These are phyloP conservation scores for Lipomyces kockii DNA, from an alignment of 805 yeast genomes.

Conservation along the genomic window DNA sequence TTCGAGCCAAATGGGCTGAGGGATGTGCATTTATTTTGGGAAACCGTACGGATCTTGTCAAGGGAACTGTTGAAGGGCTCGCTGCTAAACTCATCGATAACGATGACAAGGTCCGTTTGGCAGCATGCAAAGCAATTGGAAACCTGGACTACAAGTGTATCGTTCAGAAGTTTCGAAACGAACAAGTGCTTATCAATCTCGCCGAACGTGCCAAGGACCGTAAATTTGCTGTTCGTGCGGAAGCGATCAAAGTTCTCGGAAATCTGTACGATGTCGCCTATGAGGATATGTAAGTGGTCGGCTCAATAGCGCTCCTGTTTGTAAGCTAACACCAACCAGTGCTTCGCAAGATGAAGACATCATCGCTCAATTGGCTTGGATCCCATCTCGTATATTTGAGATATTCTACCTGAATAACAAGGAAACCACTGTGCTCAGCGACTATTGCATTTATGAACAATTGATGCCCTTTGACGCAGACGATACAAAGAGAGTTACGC, in stretches of 20 bases:
- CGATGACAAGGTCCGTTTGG: slow-evolving; percentile 71
- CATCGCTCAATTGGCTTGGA: slow-evolving; percentile 50
- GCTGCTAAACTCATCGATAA: slow-evolving; percentile 73
- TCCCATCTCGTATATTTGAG: slow-evolving; percentile 69
- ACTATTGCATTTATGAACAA: slow-evolving; percentile 61
- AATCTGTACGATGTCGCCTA: slow-evolving; percentile 58
- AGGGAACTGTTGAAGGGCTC: slow-evolving; percentile 59
- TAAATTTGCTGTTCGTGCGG: slow-evolving; percentile 63
- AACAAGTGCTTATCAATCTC: slow-evolving; percentile 57
- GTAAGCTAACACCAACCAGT: slow-evolving; percentile 9
- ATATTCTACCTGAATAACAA: slow-evolving; percentile 75
- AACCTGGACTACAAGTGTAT: slow-evolving; percentile 53
- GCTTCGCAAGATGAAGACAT: slow-evolving; percentile 42
- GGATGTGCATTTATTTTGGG: slow-evolving; percentile 56
- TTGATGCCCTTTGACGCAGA: slow-evolving; percentile 59
- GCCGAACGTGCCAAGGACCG: slow-evolving; percentile 73
- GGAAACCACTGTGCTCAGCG: slow-evolving; percentile 68
- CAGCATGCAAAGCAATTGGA: slow-evolving; percentile 58
- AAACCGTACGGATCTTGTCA: slow-evolving; percentile 50
- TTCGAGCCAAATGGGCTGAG: slow-evolving; percentile 73
- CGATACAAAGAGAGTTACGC: slow-evolving; percentile 52
- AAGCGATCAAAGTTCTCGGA: slow-evolving; percentile 60
- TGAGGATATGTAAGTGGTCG: slow-evolving; percentile 34
- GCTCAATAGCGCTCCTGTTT: not conserved
- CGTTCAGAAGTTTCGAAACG: slow-evolving; percentile 54